These are phyloP conservation scores for Warburgia ugandensis DNA, from an alignment of 164 flowering plant genomes.

Conservation along the genomic window DNA sequence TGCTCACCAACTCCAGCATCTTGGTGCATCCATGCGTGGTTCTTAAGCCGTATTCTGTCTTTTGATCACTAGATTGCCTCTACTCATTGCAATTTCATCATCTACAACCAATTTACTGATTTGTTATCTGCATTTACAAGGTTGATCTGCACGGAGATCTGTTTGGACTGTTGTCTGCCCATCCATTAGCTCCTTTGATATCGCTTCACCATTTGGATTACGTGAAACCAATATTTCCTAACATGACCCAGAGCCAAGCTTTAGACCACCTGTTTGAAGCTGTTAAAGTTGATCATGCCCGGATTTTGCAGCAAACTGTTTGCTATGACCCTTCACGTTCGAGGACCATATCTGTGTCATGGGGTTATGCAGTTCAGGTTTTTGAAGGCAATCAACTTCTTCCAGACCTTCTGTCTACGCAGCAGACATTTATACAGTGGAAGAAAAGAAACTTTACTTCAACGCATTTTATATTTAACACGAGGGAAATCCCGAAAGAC, in stretches of 20 bases:
- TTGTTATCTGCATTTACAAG: slow-evolving; percentile 23
- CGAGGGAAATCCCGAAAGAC: slow-evolving; percentile 49
- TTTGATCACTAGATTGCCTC: too few relatives aligned
- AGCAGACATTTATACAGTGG: slow-evolving; percentile 62
- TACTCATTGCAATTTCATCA: too few relatives aligned
- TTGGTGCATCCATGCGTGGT: too few relatives aligned
- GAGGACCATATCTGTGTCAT: slow-evolving; percentile 55
- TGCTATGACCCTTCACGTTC: slow-evolving; percentile 50
- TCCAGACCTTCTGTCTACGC: slow-evolving; percentile 50
- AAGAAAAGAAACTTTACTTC: slow-evolving; percentile 24
- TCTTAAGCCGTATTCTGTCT: too few relatives aligned
- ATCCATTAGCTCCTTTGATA: slow-evolving; percentile 61
- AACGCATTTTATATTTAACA: slow-evolving; percentile 45
- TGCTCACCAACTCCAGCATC: too few relatives aligned
- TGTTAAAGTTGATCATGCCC: slow-evolving; percentile 41
- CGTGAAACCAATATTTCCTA: slow-evolving; percentile 67
- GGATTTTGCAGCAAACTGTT: slow-evolving; percentile 68
- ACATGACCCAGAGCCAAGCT: slow-evolving; percentile 40
- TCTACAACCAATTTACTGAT: too few relatives aligned
- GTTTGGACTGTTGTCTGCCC: slow-evolving; percentile 74
- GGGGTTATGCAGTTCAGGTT: slow-evolving; percentile 80
- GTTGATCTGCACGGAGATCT: slow-evolving; percentile 71
- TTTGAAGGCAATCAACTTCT: slow-evolving; percentile 49
- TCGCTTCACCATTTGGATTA: slow-evolving; percentile 81
- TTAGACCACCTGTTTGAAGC: slow-evolving; percentile 54